A percentile compares a stretch with the other conserved stretches of the same genome.
These are phyloP conservation scores for Phycomyces blakesleeanus DNA, from an alignment of 192 early-diverging fungal genomes.

Conservation along the genomic window DNA sequence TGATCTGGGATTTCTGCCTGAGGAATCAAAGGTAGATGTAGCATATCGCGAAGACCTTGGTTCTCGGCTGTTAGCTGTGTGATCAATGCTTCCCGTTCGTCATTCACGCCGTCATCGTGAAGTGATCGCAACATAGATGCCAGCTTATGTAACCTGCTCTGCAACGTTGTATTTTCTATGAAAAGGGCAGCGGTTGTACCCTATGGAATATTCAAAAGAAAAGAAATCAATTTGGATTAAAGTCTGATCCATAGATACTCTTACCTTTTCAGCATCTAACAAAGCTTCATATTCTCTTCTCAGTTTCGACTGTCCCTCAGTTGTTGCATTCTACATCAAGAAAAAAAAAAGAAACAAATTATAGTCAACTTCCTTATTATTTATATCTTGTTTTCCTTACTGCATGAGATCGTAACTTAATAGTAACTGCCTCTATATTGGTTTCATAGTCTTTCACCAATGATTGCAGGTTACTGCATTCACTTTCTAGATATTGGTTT, in stretches of 20 bases:
- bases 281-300: conserved; percentile 35
- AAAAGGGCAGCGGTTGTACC: conserved; percentile 24
- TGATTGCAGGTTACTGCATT: conserved; percentile 15
- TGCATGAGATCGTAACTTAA: conserved; percentile 14
- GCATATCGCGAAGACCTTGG: background rate
- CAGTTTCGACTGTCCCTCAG: conserved; percentile 19
- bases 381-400: conserved; percentile 1
- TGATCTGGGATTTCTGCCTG: background rate
- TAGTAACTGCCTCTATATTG: conserved; percentile 20
- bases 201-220: conserved; percentile 1
- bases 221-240: background rate
- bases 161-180: conserved; percentile 27
- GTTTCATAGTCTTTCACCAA: conserved; percentile 30
- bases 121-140: background rate
- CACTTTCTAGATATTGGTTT: conserved; percentile 21
- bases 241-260: background rate
- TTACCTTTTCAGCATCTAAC: conserved; percentile 33
- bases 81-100: background rate
- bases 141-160: conserved; percentile 16
- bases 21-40: background rate
- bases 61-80: conserved; percentile 10
- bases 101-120: background rate
- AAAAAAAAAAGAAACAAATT: background rate
- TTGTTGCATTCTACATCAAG: conserved; percentile 19
- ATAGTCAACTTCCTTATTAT: background rate